phyloP scores from a whole-genome alignment of 192 early-diverging fungal genomes.

The Dimargaris xerosporica region DNA sequence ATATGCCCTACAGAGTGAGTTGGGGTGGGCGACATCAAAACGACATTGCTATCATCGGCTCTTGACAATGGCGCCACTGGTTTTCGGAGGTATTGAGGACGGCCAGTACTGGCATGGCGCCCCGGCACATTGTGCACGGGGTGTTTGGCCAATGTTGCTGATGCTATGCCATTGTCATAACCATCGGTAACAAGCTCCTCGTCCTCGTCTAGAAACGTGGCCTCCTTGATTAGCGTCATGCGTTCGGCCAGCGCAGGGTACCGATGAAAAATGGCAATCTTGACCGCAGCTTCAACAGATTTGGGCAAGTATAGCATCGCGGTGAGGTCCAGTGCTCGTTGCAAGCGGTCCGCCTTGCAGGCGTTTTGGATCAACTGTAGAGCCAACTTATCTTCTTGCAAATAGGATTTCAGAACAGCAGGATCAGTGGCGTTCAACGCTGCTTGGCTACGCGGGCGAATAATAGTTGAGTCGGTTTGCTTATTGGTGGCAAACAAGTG shows the following conservation, averaged over 20 bases:
- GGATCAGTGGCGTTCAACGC: not conserved
- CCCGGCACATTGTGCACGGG: no score
- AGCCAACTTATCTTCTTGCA: conserved; percentile 67
- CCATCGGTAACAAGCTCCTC: not conserved
- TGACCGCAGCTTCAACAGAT: conserved; percentile 69
- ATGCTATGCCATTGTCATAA: no score
- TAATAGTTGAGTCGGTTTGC: conserved; percentile 34
- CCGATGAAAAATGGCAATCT: conserved; percentile 58
- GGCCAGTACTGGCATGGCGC: no score
- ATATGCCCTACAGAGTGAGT: no score
- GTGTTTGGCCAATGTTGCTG: no score
- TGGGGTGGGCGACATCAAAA: no score
- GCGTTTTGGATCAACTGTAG: conserved; percentile 62
- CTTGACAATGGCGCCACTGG: no score
- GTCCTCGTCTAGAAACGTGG: conserved; percentile 14
- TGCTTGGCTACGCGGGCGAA: not conserved
- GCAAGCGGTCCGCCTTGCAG: conserved; percentile 57
- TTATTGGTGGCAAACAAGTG: conserved; percentile 38
- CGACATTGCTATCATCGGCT: no score
- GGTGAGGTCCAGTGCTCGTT: conserved; percentile 69
- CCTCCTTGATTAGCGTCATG: conserved; percentile 29
- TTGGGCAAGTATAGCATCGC: conserved; percentile 37
- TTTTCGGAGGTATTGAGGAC: no score
- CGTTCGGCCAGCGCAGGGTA: conserved; percentile 59
- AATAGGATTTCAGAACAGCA: conserved; percentile 23